These are phyloP conservation scores for Incumbomyces lentus DNA, from an alignment of 2,329 filamentous ascomycete genomes.

Conservation along the genomic window DNA sequence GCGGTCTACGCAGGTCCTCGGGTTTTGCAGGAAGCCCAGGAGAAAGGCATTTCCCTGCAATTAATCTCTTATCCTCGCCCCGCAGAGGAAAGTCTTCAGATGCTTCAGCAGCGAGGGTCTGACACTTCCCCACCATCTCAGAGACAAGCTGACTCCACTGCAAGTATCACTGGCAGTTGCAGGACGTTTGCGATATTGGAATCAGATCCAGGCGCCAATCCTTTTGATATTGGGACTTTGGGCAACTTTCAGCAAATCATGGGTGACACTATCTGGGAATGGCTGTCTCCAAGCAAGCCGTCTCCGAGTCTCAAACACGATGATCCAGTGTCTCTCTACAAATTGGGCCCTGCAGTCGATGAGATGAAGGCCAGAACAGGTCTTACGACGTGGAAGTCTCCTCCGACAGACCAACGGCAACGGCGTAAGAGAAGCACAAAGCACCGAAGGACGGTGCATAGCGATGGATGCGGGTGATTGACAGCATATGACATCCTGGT, in stretches of 20 bases:
- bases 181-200: constrained; percentile 71
- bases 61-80: constrained; percentile 33
- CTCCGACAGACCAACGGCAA: constrained; percentile 32
- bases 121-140: constrained; percentile 16
- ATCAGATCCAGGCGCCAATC: constrained; percentile 66
- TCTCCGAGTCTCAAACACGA: constrained; percentile 63
- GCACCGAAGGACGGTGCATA: constrained; percentile 1
- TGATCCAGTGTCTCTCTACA: constrained; percentile 55
- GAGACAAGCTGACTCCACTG: neutral
- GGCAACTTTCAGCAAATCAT: constrained; percentile 72
- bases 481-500: too few relatives aligned
- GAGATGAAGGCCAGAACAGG: constrained; percentile 34
- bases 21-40: constrained; percentile 26
- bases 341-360: constrained; percentile 52
- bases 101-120: constrained; percentile 14
- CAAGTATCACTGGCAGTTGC: constrained; percentile 31
- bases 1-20: constrained; percentile 59
- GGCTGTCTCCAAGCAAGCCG: constrained; percentile 65
- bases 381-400: neutral
- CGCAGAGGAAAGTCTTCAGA: constrained; percentile 16
- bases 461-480: neutral
- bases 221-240: constrained; percentile 64
- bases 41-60: constrained; percentile 24
- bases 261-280: constrained; percentile 61
- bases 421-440: neutral